A percentile compares a stretch with the other conserved stretches of the same genome.
Evolutionary conservation across 768 basidiomycete species (phyloP).

Genomic region (Boletus rubropictus): DNA sequence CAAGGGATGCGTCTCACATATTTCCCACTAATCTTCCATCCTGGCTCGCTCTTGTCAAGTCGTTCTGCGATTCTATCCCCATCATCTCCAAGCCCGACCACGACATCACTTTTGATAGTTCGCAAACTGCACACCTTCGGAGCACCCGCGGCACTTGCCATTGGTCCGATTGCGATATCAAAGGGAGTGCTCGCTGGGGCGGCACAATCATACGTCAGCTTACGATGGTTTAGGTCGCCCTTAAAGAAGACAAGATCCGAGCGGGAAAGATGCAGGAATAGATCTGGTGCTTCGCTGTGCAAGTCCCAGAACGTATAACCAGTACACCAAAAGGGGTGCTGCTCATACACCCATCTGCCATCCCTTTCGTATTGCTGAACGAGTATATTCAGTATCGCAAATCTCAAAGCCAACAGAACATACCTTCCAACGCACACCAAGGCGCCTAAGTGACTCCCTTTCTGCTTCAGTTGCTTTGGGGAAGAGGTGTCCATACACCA

Average conservation of each 20-base stretch:
- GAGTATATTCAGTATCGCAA: conserved; percentile 2
- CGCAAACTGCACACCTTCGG: conserved; percentile 82
- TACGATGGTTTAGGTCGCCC: conserved; percentile 91
- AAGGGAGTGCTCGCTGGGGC: conserved; percentile 86
- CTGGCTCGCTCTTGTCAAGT: conserved; percentile 80
- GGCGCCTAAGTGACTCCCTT: conserved; percentile 68
- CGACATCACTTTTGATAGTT: conserved; percentile 94
- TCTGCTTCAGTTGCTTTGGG: conserved; percentile 75
- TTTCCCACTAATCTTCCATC: conserved; percentile 98
- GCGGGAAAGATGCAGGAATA: conserved; percentile 86
- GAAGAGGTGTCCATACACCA: conserved; percentile 92
- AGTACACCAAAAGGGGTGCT: conserved; percentile 94
- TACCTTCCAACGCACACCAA: conserved; percentile 90
- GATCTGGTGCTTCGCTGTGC: conserved; percentile 76
- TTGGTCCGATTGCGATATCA: conserved; percentile 84
- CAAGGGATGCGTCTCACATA: conserved; percentile 54
- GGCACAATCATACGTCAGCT: conserved; percentile 82
- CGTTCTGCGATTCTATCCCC: conserved; percentile 68
- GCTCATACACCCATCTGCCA: conserved; percentile 91
- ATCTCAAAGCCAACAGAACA: not conserved
- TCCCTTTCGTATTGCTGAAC: conserved; percentile 82
- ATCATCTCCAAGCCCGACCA: conserved; percentile 72
- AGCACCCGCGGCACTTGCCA: conserved; percentile 84
- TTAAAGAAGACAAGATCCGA: conserved; percentile 93
- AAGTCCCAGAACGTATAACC: conserved; percentile 93